Percentiles rank a stretch among this genome's conserved stretches.
These are phyloP conservation scores for Chalaropsis thielavioides DNA, from an alignment of 2,329 filamentous ascomycete genomes.

Conservation along the genomic window DNA sequence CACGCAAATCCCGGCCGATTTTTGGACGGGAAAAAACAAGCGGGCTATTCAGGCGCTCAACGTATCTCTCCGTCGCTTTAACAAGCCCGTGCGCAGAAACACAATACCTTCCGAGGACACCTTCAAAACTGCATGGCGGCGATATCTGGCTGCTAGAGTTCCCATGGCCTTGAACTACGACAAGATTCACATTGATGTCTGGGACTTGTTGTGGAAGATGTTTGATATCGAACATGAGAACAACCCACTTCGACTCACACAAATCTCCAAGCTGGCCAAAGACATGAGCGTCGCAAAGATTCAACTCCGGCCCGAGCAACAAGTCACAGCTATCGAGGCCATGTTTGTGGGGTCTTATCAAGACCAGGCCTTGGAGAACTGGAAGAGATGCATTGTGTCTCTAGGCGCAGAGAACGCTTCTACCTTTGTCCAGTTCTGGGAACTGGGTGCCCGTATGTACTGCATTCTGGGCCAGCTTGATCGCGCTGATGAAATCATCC, in stretches of 20 bases:
- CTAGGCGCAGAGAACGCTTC: conserved; percentile 33
- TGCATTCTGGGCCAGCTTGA: conserved; percentile 42
- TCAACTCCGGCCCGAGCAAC: conserved; percentile 40
- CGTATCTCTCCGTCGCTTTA: conserved; percentile 14
- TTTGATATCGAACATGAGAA: conserved; percentile 37
- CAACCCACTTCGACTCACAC: conserved; percentile 43
- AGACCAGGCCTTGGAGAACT: conserved; percentile 45
- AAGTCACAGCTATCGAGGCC: conserved; percentile 53
- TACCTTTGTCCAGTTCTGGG: conserved; percentile 42
- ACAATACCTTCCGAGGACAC: conserved; percentile 23
- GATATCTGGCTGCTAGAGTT: conserved; percentile 34
- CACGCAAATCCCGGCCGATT: conserved; percentile 5
- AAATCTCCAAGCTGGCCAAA: conserved; percentile 46
- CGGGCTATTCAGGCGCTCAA: conserved; percentile 13
- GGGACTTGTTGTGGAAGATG: conserved; percentile 52
- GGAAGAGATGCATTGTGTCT: conserved; percentile 42
- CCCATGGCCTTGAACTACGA: conserved; percentile 33
- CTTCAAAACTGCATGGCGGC: conserved; percentile 33
- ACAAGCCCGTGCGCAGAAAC: conserved; percentile 15
- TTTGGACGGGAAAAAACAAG: conserved; percentile 1
- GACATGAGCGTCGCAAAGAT: conserved; percentile 50
- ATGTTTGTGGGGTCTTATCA: conserved; percentile 49
- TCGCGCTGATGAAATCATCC: conserved; percentile 42
- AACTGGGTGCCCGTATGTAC: conserved; percentile 52
- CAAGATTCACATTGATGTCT: conserved; percentile 44